Evolutionary conservation across 2,329 filamentous ascomycete species (phyloP).

Genomic region (Nigrospora oryzae): DNA sequence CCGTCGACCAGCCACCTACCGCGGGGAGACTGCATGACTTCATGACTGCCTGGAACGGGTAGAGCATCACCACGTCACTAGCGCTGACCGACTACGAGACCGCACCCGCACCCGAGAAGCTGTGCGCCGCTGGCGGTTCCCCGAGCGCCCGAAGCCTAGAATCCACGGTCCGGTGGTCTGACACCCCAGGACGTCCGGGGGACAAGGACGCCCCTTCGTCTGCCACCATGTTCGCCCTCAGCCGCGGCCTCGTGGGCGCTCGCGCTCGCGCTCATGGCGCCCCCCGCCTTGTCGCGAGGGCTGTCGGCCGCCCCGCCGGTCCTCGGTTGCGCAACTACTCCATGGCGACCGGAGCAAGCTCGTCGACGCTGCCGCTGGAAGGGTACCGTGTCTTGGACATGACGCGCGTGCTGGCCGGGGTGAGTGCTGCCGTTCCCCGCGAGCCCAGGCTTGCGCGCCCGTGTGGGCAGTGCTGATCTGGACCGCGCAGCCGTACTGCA

Average conservation of each 20-base stretch:
- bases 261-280: not conserved
- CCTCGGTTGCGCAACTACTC: conserved; percentile 9
- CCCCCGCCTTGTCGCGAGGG: not conserved
- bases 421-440: conserved; percentile 36
- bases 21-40: too few relatives aligned
- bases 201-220: too few relatives aligned
- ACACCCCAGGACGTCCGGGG: too few relatives aligned
- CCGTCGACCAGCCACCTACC: too few relatives aligned
- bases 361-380: conserved; percentile 54
- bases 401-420: conserved; percentile 90
- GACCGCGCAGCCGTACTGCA: conserved; percentile 74
- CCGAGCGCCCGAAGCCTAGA: too few relatives aligned
- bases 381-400: conserved; percentile 90
- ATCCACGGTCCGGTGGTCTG: too few relatives aligned
- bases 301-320: not conserved
- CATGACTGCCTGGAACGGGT: too few relatives aligned
- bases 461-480: not conserved
- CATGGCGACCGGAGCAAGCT: conserved; percentile 15
- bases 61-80: too few relatives aligned
- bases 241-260: not conserved
- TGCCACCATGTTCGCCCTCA: not conserved
- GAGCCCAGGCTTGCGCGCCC: conserved; percentile 7
- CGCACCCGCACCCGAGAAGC: too few relatives aligned
- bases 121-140: too few relatives aligned
- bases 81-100: too few relatives aligned